Base-by-base conservation (phyloP, 257 asterid genomes). In the Paraleonurus japonicus region DNA sequence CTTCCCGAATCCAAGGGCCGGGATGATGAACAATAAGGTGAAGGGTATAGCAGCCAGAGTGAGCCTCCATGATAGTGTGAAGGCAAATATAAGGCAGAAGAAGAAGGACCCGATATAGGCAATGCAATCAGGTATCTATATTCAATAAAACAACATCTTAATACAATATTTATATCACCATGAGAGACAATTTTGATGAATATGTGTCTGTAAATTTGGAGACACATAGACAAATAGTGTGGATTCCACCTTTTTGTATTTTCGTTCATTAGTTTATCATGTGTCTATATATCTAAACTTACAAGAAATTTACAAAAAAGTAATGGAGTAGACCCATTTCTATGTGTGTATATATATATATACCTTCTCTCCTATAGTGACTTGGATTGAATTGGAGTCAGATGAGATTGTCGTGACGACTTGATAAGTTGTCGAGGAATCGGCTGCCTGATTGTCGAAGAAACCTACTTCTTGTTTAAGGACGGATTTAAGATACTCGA, bases 291-390 rank as follows among this genome's bases (percentile, higher is more conserved):
- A 6, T 54, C 43, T 35, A 35, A 35, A 35, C 9, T 35, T 35
- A 35, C 39, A 32, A 6, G 1, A 32, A 32, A 5, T 32, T 32
- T n/a, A n/a, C n/a, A 28, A 28, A 28, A 28, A 28, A 28, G 0
- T 28, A 3, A 28, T 4, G 39, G 0, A 32, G 39, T 4, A 9
- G 39, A 32, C 39, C 4, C 39, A 6, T 4, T 32, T 32, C 12
- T 12, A 35, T 35, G 43, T 35, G 5, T 32, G 0, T 32, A 6
- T 32, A 5, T 33, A 7, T 33, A 69, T 60, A 59, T 60, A 20
- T 74, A 87, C 96, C 95, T 90, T 90, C 78, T 90, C 97, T 33
- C 97, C 97, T 32, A 90, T 82, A 77, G 90, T 86, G 65, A 71
- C 65, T 48, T 90, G 96, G 65, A 88, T 86, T 1, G 90, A 79